Evolutionary conservation across 257 asterid species (phyloP).

Genomic region (Salvia rosmarinus): DNA sequence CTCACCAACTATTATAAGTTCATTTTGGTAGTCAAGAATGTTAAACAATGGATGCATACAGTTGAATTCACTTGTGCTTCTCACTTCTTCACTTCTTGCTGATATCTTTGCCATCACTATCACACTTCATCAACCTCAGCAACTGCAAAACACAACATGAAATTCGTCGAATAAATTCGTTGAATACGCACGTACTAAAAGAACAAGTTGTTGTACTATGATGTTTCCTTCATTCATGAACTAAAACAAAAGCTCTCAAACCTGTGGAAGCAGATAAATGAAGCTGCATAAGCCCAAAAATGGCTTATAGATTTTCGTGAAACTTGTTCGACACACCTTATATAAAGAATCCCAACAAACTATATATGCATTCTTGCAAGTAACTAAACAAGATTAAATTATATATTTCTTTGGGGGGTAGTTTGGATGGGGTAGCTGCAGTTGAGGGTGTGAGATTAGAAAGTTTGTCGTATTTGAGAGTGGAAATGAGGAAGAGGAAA

Average conservation of each 20-base stretch:
- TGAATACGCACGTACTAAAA: neutral
- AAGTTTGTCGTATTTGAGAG: conserved; percentile 35
- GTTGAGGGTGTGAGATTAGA: neutral
- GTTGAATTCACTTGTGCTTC: conserved; percentile 40
- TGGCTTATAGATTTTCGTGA: neutral
- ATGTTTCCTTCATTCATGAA: conserved; percentile 5
- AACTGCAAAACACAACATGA: conserved; percentile 7
- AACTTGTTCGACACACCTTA: conserved; percentile 31
- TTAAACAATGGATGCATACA: conserved; percentile 47
- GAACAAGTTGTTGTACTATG: neutral
- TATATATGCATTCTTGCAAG: conserved; percentile 22
- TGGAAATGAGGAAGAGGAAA: neutral
- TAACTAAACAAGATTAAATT: neutral
- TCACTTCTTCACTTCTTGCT: conserved; percentile 29
- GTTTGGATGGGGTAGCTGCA: neutral
- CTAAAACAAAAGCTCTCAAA: conserved; percentile 18
- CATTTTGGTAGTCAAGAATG: conserved; percentile 39
- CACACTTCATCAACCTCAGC: conserved; percentile 5
- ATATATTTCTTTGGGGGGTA: neutral
- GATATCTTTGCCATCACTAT: conserved; percentile 44
- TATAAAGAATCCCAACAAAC: conserved; percentile 19
- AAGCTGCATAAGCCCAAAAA: neutral
- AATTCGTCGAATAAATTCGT: neutral
- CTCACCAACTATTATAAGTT: conserved; percentile 37
- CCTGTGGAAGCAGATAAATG: conserved; percentile 12